These are phyloP conservation scores for Solanum medicagineum DNA, from an alignment of 257 asterid genomes.

Conservation along the genomic window DNA sequence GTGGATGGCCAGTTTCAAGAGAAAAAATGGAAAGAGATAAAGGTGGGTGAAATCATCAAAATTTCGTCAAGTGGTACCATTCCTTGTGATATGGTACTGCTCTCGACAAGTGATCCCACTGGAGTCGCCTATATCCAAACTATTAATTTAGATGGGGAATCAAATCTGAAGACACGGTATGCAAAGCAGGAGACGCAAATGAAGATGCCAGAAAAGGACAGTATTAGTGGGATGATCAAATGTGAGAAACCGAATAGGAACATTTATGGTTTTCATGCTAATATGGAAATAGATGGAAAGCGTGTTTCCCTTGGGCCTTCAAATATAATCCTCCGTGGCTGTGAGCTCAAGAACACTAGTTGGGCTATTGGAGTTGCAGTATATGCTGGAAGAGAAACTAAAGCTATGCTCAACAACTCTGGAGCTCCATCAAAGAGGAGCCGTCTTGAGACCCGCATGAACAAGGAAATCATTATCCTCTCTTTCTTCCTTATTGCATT, in stretches of 20 bases:
- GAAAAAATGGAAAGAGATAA: constrained; percentile 72
- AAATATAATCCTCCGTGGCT: constrained; percentile 83
- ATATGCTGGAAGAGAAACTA: constrained; percentile 86
- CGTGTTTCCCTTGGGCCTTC: constrained; percentile 92
- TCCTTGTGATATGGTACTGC: constrained; percentile 95
- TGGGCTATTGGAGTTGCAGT: constrained; percentile 88
- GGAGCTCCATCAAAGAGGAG: constrained; percentile 97
- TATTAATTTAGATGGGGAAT: constrained; percentile 90
- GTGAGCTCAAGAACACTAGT: constrained; percentile 89
- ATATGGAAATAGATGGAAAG: constrained; percentile 82
- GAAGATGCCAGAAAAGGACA: constrained; percentile 32
- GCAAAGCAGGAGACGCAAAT: constrained; percentile 91
- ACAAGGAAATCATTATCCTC: constrained; percentile 68
- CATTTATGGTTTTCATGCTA: constrained; percentile 85
- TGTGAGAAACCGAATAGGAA: constrained; percentile 96
- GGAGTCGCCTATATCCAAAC: constrained; percentile 93
- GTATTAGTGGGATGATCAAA: constrained; percentile 55
- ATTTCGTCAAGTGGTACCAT: constrained; percentile 54
- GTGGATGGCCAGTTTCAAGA: constrained; percentile 38
- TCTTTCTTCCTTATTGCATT: constrained; percentile 57
- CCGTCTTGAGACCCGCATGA: constrained; percentile 84
- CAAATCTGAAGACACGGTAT: constrained; percentile 89
- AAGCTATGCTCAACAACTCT: constrained; percentile 95
- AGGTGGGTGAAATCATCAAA: constrained; percentile 74
- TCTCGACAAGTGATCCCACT: constrained; percentile 76